Base-by-base conservation (phyloP, 1,284 basidiomycete genomes). In the Naganishia albida region DNA sequence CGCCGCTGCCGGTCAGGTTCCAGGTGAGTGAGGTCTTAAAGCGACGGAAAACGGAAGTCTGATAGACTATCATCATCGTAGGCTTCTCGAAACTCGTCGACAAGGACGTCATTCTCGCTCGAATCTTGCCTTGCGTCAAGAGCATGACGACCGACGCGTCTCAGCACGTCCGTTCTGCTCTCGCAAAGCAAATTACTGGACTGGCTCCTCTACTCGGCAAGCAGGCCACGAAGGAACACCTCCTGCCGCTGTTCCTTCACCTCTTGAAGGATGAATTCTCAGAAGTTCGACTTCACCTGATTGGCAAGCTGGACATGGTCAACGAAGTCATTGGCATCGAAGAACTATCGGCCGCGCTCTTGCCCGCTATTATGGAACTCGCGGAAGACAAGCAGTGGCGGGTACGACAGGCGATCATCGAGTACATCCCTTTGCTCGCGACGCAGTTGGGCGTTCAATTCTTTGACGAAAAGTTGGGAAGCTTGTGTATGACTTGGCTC, bases 351-450 rank as follows among this genome's bases (percentile, higher is more conserved):
- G 93, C 97, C 75, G 96, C 93, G 68, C 87, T 99, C 43, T 85
- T 99, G 25, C 96, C 96, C 8, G 96, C 96, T 39, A 99, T 99
- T 72, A 91, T 99, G 72, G 92, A 98, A 77, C 83, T 99, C 51
- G 95, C 96, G 26, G 96, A 99, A 80, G 96, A 99, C 83, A 99
- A 99, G 81, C 97, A 97, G 72, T 99, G 96, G 96, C 89, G 96
- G 56, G 96, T 99, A 48, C 89, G 96, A 72, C 96, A 99, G 81
- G 96, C 96, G 16, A 99, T 99, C 81, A 99, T 99, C 80, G 96
- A 99, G 80, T 98, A 99, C 81, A 98, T 85, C 87, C 80, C 96
- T 83, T 86, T 99, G 25, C 87, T 99, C 46, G 94, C 96, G 53
- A 95, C 90, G 25, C 96, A 99, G 78, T 86, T 99, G 63, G 96